Percentiles rank a stretch among this genome's conserved stretches.
These are phyloP conservation scores for Tolypocladium paradoxum DNA, from an alignment of 2,329 filamentous ascomycete genomes.

Conservation along the genomic window DNA sequence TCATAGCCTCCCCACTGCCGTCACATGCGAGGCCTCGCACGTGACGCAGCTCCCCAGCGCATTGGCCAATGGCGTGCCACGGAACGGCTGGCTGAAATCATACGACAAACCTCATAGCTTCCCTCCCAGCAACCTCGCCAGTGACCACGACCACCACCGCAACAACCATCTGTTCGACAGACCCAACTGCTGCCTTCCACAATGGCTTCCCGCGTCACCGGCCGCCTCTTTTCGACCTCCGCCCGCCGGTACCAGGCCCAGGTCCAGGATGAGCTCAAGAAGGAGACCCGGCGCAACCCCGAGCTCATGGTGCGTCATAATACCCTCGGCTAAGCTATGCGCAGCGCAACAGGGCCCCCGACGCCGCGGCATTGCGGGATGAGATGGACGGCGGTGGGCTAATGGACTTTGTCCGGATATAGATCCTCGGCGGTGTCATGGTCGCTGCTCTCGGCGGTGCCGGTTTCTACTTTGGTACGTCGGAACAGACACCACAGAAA, in stretches of 20 bases:
- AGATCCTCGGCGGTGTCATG: slow-evolving; percentile 92
- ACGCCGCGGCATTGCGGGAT: background rate
- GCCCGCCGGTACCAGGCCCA: slow-evolving; percentile 37
- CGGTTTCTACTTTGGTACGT: slow-evolving; percentile 76
- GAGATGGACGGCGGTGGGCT: background rate
- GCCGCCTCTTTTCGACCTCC: slow-evolving; percentile 44
- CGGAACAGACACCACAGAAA: background rate
- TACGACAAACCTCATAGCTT: slow-evolving; percentile 1
- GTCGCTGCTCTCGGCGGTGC: slow-evolving; percentile 76
- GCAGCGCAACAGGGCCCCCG: background rate
- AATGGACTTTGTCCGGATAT: background rate
- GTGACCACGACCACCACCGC: slow-evolving; percentile 9
- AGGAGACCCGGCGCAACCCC: slow-evolving; percentile 46
- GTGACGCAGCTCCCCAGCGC: background rate
- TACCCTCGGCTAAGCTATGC: slow-evolving; percentile 10
- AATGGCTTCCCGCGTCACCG: slow-evolving; percentile 48
- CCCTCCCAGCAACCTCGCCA: slow-evolving; percentile 1
- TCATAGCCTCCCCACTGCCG: background rate
- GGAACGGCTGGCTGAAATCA: background rate
- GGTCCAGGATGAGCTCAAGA: slow-evolving; percentile 38
- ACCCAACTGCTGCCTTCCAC: slow-evolving; percentile 13
- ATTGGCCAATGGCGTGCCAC: background rate
- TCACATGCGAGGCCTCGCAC: background rate
- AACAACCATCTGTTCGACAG: background rate
- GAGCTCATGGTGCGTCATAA: slow-evolving; percentile 34